Percentiles rank a stretch among this genome's conserved stretches.
Conservation (phyloP, 1,139 yeast species). For the Scheffersomyces titani region DNA sequence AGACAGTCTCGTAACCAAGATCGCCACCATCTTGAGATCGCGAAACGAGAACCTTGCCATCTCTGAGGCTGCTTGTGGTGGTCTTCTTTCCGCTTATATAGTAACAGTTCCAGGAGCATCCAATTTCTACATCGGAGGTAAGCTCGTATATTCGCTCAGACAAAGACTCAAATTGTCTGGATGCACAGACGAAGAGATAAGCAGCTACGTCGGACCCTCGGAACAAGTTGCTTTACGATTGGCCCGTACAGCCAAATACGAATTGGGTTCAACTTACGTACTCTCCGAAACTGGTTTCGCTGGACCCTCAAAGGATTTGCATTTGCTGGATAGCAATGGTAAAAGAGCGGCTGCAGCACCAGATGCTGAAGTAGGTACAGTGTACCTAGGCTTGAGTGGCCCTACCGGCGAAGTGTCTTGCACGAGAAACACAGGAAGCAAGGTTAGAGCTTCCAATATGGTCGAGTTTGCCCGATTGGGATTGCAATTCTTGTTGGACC, state of each 20-base stretch:
- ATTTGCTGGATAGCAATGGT: slow-evolving; percentile 21
- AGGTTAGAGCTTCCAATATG: slow-evolving; percentile 68
- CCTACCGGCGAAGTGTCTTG: slow-evolving; percentile 60
- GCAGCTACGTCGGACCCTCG: slow-evolving; percentile 76
- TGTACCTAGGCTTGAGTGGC: slow-evolving; percentile 70
- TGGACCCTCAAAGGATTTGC: slow-evolving; percentile 62
- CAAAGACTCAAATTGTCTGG: slow-evolving; percentile 77
- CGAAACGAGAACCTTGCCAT: slow-evolving; percentile 70
- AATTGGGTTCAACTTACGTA: slow-evolving; percentile 79
- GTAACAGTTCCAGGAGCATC: slow-evolving; percentile 88
- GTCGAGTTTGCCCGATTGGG: slow-evolving; percentile 70
- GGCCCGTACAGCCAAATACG: slow-evolving; percentile 78
- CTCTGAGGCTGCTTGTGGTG: slow-evolving; percentile 91
- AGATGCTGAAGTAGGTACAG: slow-evolving; percentile 55
- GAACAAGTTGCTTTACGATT: slow-evolving; percentile 73
- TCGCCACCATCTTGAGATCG: slow-evolving; percentile 54
- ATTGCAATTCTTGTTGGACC: slow-evolving; percentile 56
- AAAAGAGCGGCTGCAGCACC: slow-evolving; percentile 11
- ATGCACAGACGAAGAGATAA: slow-evolving; percentile 71
- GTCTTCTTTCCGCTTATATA: slow-evolving; percentile 74
- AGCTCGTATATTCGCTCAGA: slow-evolving; percentile 72
- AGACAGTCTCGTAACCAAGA: slow-evolving; percentile 49
- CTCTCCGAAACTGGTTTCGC: slow-evolving; percentile 88
- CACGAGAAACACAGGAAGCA: slow-evolving; percentile 44
- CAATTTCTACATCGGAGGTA: slow-evolving; percentile 79